Conservation (phyloP, 345 rosid genomes). For the Litchi chinensis region DNA sequence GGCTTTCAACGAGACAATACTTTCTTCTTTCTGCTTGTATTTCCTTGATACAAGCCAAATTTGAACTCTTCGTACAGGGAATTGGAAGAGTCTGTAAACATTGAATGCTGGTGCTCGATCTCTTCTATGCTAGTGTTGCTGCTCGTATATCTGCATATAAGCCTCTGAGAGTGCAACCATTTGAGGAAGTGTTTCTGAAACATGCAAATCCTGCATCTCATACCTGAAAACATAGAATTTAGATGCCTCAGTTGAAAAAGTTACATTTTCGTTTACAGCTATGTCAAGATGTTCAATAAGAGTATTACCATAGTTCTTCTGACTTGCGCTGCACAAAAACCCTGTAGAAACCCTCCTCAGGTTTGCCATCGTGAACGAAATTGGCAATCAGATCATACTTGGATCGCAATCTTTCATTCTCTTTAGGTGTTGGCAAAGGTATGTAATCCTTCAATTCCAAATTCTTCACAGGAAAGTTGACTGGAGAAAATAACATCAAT, state of each 20-base stretch:
- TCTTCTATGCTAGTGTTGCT: conserved; percentile 37
- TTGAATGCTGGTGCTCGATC: background rate
- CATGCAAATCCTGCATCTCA: conserved; percentile 98
- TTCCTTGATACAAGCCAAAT: background rate
- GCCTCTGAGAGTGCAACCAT: conserved; percentile 98
- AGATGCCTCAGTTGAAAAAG: background rate
- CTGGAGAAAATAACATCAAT: conserved; percentile 41
- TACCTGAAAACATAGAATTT: conserved; percentile 58
- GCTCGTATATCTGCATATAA: conserved; percentile 97
- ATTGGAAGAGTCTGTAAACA: background rate
- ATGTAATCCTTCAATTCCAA: conserved; percentile 91
- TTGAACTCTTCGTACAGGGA: background rate
- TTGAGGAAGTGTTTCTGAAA: conserved; percentile 95
- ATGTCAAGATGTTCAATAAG: background rate
- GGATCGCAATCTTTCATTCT: conserved; percentile 57
- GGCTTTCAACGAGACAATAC: background rate
- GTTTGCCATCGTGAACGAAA: conserved; percentile 97
- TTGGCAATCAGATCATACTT: conserved; percentile 94
- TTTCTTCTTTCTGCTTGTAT: background rate
- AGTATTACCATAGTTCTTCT: conserved; percentile 78
- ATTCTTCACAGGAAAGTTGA: conserved; percentile 96
- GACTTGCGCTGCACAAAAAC: conserved; percentile 98
- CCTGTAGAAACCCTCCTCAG: conserved; percentile 88
- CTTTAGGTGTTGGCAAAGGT: conserved; percentile 72
- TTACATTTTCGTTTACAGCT: background rate